A percentile compares a stretch with the other conserved stretches of the same genome.
Conservation (phyloP, 805 yeast species). For the Cyberlindnera sargentensis region DNA sequence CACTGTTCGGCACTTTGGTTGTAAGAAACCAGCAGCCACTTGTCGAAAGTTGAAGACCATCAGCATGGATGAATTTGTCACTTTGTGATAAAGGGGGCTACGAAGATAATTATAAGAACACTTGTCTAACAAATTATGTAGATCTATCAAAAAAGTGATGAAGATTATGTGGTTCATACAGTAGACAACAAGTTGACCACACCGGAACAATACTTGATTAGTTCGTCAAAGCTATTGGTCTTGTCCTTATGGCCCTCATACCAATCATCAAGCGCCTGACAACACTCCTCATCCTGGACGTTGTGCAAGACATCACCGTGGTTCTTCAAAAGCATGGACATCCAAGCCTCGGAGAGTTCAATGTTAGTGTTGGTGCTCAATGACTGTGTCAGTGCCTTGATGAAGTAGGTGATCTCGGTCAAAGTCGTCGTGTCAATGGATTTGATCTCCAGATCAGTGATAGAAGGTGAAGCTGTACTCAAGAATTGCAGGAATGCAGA, state of each 20-base stretch:
- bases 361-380: slow-evolving; percentile 48
- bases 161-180: background rate
- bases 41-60: slow-evolving; percentile 8
- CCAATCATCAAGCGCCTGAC: slow-evolving; percentile 45
- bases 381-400: slow-evolving; percentile 61
- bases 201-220: slow-evolving; percentile 76
- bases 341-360: slow-evolving; percentile 78
- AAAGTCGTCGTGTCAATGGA: slow-evolving; percentile 59
- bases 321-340: slow-evolving; percentile 61
- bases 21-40: slow-evolving; percentile 3
- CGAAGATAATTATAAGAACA: no score
- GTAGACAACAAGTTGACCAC: slow-evolving; percentile 53
- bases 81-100: background rate
- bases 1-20: slow-evolving; percentile 19
- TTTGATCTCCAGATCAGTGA: slow-evolving; percentile 80
- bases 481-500: slow-evolving; percentile 47
- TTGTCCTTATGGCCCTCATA: slow-evolving; percentile 32
- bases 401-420: slow-evolving; percentile 56
- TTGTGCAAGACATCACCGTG: slow-evolving; percentile 75
- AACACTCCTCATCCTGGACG: slow-evolving; percentile 33
- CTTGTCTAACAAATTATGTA: no score
- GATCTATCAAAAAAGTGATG: no score
- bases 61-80: slow-evolving; percentile 7
- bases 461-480: slow-evolving; percentile 61
- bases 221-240: slow-evolving; percentile 49